Evolutionary conservation across 768 basidiomycete species (phyloP).

Genomic region (Tephrocybe rancida): DNA sequence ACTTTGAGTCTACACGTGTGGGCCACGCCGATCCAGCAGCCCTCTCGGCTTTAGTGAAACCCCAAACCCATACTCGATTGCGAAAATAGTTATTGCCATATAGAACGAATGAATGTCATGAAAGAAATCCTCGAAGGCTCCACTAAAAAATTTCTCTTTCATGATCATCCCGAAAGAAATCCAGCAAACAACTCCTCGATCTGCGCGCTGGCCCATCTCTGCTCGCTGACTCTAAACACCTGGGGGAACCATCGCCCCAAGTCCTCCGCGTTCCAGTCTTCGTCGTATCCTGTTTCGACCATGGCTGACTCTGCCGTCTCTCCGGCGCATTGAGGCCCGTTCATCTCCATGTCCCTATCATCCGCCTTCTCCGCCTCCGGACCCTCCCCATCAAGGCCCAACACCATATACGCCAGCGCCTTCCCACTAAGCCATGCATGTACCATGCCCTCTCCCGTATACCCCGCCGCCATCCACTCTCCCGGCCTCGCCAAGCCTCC

Average conservation of each 20-base stretch:
- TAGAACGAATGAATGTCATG: not conserved
- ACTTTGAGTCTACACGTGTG: not conserved
- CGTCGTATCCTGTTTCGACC: not conserved
- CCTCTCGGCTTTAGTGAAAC: not conserved
- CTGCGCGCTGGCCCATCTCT: no score
- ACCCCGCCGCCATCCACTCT: constrained; percentile 76
- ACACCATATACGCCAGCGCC: constrained; percentile 62
- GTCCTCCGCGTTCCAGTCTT: no score
- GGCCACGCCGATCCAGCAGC: not conserved
- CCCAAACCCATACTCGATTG: constrained; percentile 20
- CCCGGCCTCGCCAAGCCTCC: constrained; percentile 40
- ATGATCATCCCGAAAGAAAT: no score
- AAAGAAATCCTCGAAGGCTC: not conserved
- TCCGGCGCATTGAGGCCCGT: no score
- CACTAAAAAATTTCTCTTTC: not conserved
- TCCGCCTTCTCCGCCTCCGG: no score
- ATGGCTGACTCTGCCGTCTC: not conserved
- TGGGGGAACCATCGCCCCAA: no score
- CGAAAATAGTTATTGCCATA: not conserved
- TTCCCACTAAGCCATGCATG: constrained; percentile 67
- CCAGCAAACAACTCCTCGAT: no score
- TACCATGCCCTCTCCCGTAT: constrained; percentile 75
- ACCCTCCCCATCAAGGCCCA: constrained; percentile 43
- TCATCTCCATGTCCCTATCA: no score
- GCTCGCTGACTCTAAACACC: no score